A percentile compares a stretch with the other conserved stretches of the same genome.
Conservation (phyloP, 2,329 filamentous ascomycete genomes). For the Phaeosphaeria sp. region DNA sequence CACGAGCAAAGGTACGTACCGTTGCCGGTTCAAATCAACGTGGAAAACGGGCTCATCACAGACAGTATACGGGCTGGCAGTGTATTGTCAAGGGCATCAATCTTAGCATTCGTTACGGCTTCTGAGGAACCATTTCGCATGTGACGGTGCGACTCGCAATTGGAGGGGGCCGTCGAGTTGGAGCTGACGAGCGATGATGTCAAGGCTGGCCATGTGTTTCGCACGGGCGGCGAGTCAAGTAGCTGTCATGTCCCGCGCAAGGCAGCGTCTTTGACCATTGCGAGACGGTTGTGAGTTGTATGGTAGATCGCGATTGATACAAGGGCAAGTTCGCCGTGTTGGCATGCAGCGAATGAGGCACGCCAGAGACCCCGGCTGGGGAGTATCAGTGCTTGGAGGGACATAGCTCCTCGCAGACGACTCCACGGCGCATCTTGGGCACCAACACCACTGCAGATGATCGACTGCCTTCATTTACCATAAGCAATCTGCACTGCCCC, state of each 20-base stretch:
- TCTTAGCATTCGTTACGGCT: conserved; percentile 29
- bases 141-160: not conserved
- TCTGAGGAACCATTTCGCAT: conserved; percentile 7
- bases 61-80: conserved; percentile 38
- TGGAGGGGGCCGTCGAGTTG: not conserved
- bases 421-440: conserved; percentile 10
- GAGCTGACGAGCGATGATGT: conserved; percentile 5
- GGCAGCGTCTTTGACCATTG: conserved; percentile 5
- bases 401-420: conserved; percentile 15
- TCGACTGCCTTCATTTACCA: not conserved
- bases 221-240: not conserved
- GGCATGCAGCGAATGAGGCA: conserved; percentile 28
- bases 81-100: conserved; percentile 30
- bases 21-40: not conserved
- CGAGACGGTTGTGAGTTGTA: not conserved
- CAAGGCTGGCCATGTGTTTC: conserved; percentile 6
- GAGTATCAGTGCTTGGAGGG: not conserved
- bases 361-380: not conserved
- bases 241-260: conserved; percentile 14
- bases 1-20: conserved; percentile 38
- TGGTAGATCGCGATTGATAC: conserved; percentile 13
- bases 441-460: not conserved
- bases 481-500: not conserved
- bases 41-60: conserved; percentile 4
- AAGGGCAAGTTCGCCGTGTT: conserved; percentile 16